A percentile compares a stretch with the other conserved stretches of the same genome.
These are phyloP conservation scores for Nyssa sinensis DNA, from an alignment of 148 eudicot species.

Conservation along the genomic window DNA sequence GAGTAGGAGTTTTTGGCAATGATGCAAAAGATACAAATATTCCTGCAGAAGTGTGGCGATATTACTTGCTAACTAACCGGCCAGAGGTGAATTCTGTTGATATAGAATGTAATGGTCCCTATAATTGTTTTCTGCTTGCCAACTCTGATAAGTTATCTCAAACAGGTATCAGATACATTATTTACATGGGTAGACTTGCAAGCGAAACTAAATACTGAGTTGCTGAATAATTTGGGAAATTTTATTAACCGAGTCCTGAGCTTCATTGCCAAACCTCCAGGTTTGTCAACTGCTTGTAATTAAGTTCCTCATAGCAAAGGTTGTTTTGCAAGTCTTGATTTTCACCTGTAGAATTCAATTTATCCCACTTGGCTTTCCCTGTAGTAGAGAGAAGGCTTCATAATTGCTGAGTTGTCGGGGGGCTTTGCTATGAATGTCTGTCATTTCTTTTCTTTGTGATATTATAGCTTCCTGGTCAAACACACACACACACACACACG, in stretches of 20 bases:
- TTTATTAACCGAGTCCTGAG: slow-evolving; percentile 85
- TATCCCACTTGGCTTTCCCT: too few relatives aligned
- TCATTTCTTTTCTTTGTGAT: background rate
- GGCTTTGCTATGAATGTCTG: too few relatives aligned
- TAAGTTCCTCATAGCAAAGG: background rate
- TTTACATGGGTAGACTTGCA: slow-evolving; percentile 83
- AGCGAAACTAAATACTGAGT: slow-evolving; percentile 73
- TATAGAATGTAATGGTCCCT: background rate
- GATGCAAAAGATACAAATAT: slow-evolving; percentile 81
- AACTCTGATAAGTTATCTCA: slow-evolving; percentile 15
- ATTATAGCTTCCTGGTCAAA: too few relatives aligned
- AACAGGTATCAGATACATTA: slow-evolving; percentile 76
- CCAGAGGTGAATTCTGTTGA: slow-evolving; percentile 58
- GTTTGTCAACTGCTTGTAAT: slow-evolving; percentile 28
- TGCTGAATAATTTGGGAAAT: slow-evolving; percentile 82
- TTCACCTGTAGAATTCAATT: background rate
- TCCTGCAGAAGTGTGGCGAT: slow-evolving; percentile 91
- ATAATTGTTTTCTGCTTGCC: background rate
- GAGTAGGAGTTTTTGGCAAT: slow-evolving; percentile 92
- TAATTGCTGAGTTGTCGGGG: background rate
- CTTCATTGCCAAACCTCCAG: slow-evolving; percentile 82
- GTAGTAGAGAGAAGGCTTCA: too few relatives aligned
- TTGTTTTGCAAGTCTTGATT: background rate
- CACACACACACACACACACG: too few relatives aligned
- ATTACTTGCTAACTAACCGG: slow-evolving; percentile 77